Evolutionary conservation across 1,139 yeast genomes (phyloP), one percentile per base, ranked within the genome.

Genomic region (Candida sanyaensis): DNA sequence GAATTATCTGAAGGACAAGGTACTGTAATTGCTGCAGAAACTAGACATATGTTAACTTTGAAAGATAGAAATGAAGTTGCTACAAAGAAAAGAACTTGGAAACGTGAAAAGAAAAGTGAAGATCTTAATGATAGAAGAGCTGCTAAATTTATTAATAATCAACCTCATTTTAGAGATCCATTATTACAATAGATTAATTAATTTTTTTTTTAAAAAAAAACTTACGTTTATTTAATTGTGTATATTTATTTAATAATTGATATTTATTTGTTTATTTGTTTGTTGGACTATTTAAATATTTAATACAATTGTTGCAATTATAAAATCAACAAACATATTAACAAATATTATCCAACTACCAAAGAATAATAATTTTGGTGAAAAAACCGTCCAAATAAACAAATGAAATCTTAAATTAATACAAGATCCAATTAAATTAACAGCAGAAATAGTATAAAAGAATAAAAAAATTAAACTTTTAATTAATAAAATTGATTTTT

Each of bases 351-450:
- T 69, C 99, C 99, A 95, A 2, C 85, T 84, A 1, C 84, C 81
- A 54, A 86, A 86, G 63, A 86, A 93, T 32, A 96, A 77, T 13
- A 93, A 66, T 59, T 91, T 93, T 0, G 99, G 99, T 44, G 96
- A 88, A 68, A 93, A 93, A 4, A 95, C 99, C 1, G 98, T 90
- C 98, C 99, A 95, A 12, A 95, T 87, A 63, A 93, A 93, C 49
- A 93, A 73, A 63, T 93, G 99, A 60, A 85, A 88, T 56, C 96
- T 77, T 54, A 92, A 74, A 27, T 81, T 74, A 47, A 79, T 77
- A 62, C 99, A 93, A 6, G 97, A 86, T 0, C 75, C 70, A 43
- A 88, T 63, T 45, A 92, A 78, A 37, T 78, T 74, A 3, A 81
- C 60, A 1, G 89, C 88, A 12, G 81, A 64, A 1, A 84, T 57